Evolutionary conservation across 2,329 filamentous ascomycete species (phyloP), one percentile per base, ranked within the genome.

Genomic region (Amauroascus verrucosus): DNA sequence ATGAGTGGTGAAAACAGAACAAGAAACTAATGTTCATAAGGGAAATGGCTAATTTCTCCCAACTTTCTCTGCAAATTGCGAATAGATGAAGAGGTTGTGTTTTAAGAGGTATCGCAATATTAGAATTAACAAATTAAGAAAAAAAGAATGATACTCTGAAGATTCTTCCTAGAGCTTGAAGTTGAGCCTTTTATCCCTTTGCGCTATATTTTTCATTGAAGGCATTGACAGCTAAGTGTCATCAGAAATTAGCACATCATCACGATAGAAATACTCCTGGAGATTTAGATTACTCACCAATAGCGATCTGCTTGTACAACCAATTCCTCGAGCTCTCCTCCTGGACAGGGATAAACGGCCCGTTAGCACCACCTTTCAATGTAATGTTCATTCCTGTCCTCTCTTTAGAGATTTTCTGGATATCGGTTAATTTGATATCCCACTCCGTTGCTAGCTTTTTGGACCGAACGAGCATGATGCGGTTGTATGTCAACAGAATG

Each of bases 361-460:
- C 93, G 66, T 95, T 95, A 1, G 85, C 87, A 2, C 90, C 91
- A 9, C 90, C 91, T 61, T 95, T 86, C 59, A 97, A 73, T 45
- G 86, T 84, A 57, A 98, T 80, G 60, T 87, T 90, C 71, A 98
- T 82, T 0, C 93, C 94, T 0, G 93, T 98, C 50, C 93, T 77
- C 76, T 98, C 94, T 74, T 97, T 98, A 44, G 85, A 86, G 59
- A 98, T 97, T 0, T 90, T 97, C 75, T 97, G 90, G 18, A 98
- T 82, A 67, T 98, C 93, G 65, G 93, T 96, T 59, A 98, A 77
- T 24, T 88, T 86, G 9, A 97, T 88, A 64, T 98, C 93, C 93
- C 93, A 98, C 70, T 97, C 91, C 16, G 84, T 90, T 51, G 82
- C 84, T 63, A 98, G 76, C 65, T 85, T 85, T 73, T 89, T 86